Evolutionary conservation across 176 grass and related monocot genomes (phyloP), one percentile per base, ranked within the genome.

Genomic region (Alopecurus myosuroides): DNA sequence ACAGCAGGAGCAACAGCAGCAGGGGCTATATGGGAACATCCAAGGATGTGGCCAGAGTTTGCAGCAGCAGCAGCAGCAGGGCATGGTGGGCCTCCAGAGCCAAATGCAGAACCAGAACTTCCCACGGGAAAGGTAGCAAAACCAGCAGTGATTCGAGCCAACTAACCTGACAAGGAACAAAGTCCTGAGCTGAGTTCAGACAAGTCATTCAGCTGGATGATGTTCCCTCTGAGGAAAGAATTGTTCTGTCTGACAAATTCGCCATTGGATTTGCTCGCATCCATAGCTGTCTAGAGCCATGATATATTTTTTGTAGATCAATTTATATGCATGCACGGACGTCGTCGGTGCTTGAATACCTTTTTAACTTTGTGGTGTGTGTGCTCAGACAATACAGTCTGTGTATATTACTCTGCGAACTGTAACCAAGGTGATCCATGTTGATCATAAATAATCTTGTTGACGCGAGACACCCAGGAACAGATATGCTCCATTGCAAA

Each of bases 21-120:
- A 95, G 86, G 91, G 92, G 77, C 70, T 91, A 42, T 95, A 90
- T 42, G 88, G 88, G 20, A 97, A 93, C 65, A 91, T 97, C 74
- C 90, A 85, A 31, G 79, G 88, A 34, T 91, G 87, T 71, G 81
- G 83, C 33, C 96, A 94, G 60, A 95, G 83, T 66, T 61, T 98
- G 85, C 96, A 95, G 36, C 67, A n/a, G n/a, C n/a, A n/a, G n/a
- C n/a, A 80, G 69, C 70, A 81, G 72, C 88, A 91, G 81, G 93
- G 97, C 22, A 95, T 98, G 91, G 88, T 82, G n/a, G 89, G 87
- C 82, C 89, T 98, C 70, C 89, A 86, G 61, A 95, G 49, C 25
- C 70, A 74, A 11, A 49, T 49, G 70, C 70, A 49, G 26, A 74
- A 70, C 52, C 84, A 87, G 56, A n/a, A n/a, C n/a, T n/a, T n/a